Percentiles rank a stretch among this genome's conserved stretches.
phyloP scores from a whole-genome alignment of 139 green algal genomes.

The Chlamydomonas eustigma region DNA sequence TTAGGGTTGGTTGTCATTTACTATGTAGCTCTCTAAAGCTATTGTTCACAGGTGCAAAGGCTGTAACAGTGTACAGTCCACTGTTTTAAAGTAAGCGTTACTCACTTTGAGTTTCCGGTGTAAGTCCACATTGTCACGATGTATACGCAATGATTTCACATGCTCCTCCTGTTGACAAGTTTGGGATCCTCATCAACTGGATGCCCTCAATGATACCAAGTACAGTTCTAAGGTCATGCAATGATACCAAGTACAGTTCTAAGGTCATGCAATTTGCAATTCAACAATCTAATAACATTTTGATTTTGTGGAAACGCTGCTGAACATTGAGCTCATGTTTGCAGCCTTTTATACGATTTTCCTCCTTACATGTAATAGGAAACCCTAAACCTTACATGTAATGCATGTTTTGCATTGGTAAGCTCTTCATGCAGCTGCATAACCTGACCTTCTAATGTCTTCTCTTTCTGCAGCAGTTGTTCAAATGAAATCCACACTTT shows the following conservation, averaged over 20 bases:
- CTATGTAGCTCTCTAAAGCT: neutral
- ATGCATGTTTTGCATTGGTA: neutral
- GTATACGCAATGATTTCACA: neutral
- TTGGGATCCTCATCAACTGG: neutral
- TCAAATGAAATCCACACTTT: neutral
- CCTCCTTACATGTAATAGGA: no score
- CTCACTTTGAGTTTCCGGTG: conserved; percentile 2
- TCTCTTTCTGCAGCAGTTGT: neutral
- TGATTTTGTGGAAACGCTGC: neutral
- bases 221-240: neutral
- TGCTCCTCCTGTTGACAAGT: conserved; percentile 3
- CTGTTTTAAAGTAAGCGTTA: neutral
- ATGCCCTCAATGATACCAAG: no score
- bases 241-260: neutral
- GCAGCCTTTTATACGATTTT: no score
- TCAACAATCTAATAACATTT: neutral
- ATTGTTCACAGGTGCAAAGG: neutral
- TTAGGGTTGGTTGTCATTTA: neutral
- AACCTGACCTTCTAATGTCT: neutral
- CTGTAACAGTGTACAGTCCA: neutral
- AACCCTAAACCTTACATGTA: conserved; percentile 2
- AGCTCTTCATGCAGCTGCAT: neutral
- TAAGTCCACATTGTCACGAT: neutral
- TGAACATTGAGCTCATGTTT: no score
- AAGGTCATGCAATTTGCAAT: neutral